These are phyloP conservation scores for Peronospora belbahrii DNA, from an alignment of 352 stramenopile genomes.

Conservation along the genomic window DNA sequence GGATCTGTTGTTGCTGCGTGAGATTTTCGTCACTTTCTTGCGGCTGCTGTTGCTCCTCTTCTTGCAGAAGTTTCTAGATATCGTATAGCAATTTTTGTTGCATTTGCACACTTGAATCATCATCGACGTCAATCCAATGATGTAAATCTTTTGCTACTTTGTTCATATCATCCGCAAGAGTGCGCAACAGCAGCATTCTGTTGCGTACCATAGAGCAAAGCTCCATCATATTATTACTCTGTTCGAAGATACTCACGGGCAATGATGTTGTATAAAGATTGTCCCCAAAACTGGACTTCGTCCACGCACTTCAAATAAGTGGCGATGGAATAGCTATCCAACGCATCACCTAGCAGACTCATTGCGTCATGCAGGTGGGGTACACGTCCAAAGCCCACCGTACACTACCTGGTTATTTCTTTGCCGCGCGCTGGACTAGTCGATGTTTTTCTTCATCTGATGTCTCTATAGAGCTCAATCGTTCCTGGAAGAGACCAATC, in stretches of 20 bases:
- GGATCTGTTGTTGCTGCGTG: constrained; percentile 7
- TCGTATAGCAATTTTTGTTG: constrained; percentile 40
- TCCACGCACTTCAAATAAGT: constrained; percentile 28
- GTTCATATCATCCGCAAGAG: constrained; percentile 23
- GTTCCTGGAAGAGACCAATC: constrained; percentile 38
- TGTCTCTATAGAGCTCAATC: constrained; percentile 33
- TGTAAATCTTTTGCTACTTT: constrained; percentile 33
- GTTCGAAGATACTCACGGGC: neutral
- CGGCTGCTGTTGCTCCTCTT: constrained; percentile 32
- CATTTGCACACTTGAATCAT: constrained; percentile 45
- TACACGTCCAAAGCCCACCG: constrained; percentile 27
- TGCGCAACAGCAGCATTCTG: too few relatives aligned
- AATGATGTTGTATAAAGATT: neutral
- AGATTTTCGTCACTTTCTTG: constrained; percentile 1
- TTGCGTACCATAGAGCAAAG: constrained; percentile 33
- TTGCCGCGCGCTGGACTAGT: constrained; percentile 33
- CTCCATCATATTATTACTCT: constrained; percentile 34
- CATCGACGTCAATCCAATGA: constrained; percentile 32
- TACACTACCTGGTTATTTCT: constrained; percentile 24
- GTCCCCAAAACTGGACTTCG: constrained; percentile 20
- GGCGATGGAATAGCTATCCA: constrained; percentile 22
- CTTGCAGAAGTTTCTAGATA: constrained; percentile 34
- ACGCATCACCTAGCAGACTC: constrained; percentile 31
- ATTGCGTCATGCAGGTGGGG: constrained; percentile 44
- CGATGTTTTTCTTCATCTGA: constrained; percentile 35